Evolutionary conservation across 495 filamentous ascomycete genomes (phyloP), one percentile per base, ranked within the genome.

Genomic region (Daldinia caldariorum): DNA sequence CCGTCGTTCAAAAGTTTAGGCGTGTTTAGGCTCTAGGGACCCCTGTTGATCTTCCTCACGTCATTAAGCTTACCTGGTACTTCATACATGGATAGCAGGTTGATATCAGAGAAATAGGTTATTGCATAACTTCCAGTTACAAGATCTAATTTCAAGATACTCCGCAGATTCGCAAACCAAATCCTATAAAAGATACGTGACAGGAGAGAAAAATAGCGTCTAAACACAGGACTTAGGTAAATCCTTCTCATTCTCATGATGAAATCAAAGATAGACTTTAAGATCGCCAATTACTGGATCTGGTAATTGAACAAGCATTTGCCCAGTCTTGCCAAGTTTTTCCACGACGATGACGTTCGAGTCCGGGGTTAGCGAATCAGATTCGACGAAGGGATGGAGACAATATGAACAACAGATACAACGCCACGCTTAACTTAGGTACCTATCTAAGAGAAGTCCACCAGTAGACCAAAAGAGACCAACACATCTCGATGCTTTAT

Each of bases 271-370:
- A 26, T 31, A 32, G 12, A n/a, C 34, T 39, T 6, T 26, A 29
- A 35, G 63, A 62, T 62, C 43, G 51, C 26, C 31, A 58, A 62
- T 66, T 66, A 54, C 68, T 58, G 45, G 53, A 71, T 71, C 32
- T 8, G 58, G 68, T 8, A 63, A 56, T 37, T 38, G 57, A 45
- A 66, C 69, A 71, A 67, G 63, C 63, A 67, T 63, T 66, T 63
- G 63, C 63, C 63, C 65, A 65, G 67, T 61, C 16, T 35, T 69
- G 60, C 66, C 66, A 70, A 66, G 68, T 70, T 66, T 66, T 56
- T 43, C 29, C 16, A 20, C 7, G 12, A 54, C 22, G 58, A 71
- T 72, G 69, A 72, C 69, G 69, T 41, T 47, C 32, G 61, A 31
- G 10, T 4, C 32, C 9, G 8, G 37, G n/a, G 50, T 16, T 39